A percentile compares a stretch with the other conserved stretches of the same genome.
Evolutionary conservation across 257 asterid species (phyloP).

Genomic region (Solanum bulbocastanum): DNA sequence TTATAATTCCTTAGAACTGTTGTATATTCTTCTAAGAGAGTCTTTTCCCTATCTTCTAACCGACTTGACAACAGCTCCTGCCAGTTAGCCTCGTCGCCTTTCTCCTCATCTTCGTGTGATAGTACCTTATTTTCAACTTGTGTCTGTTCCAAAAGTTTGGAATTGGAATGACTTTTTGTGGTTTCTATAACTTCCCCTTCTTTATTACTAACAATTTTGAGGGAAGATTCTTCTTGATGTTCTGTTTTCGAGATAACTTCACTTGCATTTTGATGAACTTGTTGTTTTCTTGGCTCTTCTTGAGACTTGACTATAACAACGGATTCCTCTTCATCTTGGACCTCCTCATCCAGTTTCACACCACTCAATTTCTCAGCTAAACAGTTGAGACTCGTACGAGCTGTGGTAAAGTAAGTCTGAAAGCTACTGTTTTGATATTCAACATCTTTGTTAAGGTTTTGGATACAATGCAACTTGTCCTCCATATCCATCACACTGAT

Average conservation of each 20-base stretch:
- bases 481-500: constrained; percentile 48
- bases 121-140: constrained; percentile 7
- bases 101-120: constrained; percentile 4
- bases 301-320: not conserved
- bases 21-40: constrained; percentile 58
- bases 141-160: constrained; percentile 7
- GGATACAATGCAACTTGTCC: constrained; percentile 40
- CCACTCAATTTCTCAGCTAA: constrained; percentile 46
- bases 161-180: not conserved
- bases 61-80: constrained; percentile 62
- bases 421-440: constrained; percentile 46
- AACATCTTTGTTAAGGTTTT: constrained; percentile 42
- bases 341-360: constrained; percentile 62
- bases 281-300: constrained; percentile 2
- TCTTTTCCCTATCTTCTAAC: constrained; percentile 67
- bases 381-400: constrained; percentile 41
- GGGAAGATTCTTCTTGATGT: not conserved
- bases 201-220: not conserved
- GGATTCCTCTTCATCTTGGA: constrained; percentile 20
- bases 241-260: not conserved
- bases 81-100: constrained; percentile 47
- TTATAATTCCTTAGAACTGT: constrained; percentile 65
- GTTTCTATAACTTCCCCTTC: constrained; percentile 12
- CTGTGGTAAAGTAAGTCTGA: constrained; percentile 41
- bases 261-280: not conserved